A percentile compares a stretch with the other conserved stretches of the same genome.
Evolutionary conservation across 2,329 filamentous ascomycete genomes (phyloP).

Genomic region (Decorospora gaudefroyi): DNA sequence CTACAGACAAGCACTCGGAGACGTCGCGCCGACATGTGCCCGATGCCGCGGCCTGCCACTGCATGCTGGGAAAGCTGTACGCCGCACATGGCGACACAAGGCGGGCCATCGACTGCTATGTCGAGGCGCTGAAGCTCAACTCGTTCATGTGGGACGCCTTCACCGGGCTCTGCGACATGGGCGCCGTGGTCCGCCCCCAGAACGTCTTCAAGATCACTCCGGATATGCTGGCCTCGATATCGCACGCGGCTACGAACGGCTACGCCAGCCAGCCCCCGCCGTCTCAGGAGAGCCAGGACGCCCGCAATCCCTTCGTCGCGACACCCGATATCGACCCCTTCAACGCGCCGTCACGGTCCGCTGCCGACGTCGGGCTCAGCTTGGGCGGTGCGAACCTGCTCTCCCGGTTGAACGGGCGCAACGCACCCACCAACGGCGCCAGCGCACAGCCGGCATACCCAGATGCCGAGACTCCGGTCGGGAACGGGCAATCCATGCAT

Average conservation of each 20-base stretch:
- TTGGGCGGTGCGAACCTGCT: constrained; percentile 47
- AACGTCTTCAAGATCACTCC: constrained; percentile 83
- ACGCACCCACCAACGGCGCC: constrained; percentile 32
- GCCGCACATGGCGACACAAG: constrained; percentile 77
- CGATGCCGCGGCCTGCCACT: constrained; percentile 82
- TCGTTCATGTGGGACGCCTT: constrained; percentile 99
- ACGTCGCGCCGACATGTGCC: constrained; percentile 73
- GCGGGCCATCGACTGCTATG: constrained; percentile 83
- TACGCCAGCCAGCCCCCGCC: constrained; percentile 16
- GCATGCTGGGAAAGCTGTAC: constrained; percentile 85
- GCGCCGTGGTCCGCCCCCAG: constrained; percentile 74
- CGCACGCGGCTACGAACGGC: constrained; percentile 32
- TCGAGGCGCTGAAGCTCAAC: constrained; percentile 85
- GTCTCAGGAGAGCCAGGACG: constrained; percentile 28
- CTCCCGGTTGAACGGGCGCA: constrained; percentile 52
- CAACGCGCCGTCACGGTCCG: constrained; percentile 43
- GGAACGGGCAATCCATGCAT: constrained; percentile 46
- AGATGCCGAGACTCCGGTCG: constrained; percentile 55
- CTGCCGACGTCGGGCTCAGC: constrained; percentile 43
- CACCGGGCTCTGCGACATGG: constrained; percentile 79
- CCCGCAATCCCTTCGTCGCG: constrained; percentile 39
- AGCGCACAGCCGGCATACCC: constrained; percentile 19
- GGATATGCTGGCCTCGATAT: constrained; percentile 62
- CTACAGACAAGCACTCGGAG: constrained; percentile 70
- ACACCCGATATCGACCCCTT: constrained; percentile 53